Base-by-base conservation (phyloP, 495 filamentous ascomycete genomes). In the Tetracladium setigerum region DNA sequence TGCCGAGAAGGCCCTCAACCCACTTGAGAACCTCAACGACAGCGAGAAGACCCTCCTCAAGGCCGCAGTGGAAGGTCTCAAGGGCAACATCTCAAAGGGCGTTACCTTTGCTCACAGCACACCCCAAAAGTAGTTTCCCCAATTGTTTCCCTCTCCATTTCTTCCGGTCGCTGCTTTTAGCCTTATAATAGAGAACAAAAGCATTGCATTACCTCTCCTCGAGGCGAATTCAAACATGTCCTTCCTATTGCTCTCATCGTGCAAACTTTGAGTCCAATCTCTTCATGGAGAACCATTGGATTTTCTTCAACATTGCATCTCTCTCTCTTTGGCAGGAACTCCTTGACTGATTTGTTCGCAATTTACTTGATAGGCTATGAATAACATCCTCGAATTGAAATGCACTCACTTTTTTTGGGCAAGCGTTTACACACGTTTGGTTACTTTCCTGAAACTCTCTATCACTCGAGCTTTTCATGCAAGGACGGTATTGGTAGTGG, bases 1-100 rank as follows among this genome's bases (percentile, higher is more conserved):
- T 63, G 87, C 73, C 30, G 81, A 87, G 68, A 92, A 87, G 68
- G 87, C 78, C 57, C 73, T 71, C 59, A 88, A 97, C 73, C 74
- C 87, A 48, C 76, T 98, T 43, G 71, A 68, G 35, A 70, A 73
- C 46, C 71, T 87, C 57, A 86, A 83, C 57, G 82, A 85, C 8
- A 70, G 83, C 63, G 92, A 97, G 81, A 84, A 92, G 81, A 75
- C 77, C 54, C 80, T 98, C 44, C 81, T 98, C 47, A 78, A 87
- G 54, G 78, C 74, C 53, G 79, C 75, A 62, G 72, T 83, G 56
- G 68, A 71, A 52, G 92, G 79, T 44, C 75, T 98, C 27, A 85
- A 88, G 77, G 82, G 77, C 72, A 98, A 95, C 69, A 95, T 98
- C 60, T 68, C 78, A 57, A 96, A 96, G 78, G 92, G 92, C 57